Conservation (phyloP, 1,139 yeast species). For the Zygotorulaspora mrakii region DNA sequence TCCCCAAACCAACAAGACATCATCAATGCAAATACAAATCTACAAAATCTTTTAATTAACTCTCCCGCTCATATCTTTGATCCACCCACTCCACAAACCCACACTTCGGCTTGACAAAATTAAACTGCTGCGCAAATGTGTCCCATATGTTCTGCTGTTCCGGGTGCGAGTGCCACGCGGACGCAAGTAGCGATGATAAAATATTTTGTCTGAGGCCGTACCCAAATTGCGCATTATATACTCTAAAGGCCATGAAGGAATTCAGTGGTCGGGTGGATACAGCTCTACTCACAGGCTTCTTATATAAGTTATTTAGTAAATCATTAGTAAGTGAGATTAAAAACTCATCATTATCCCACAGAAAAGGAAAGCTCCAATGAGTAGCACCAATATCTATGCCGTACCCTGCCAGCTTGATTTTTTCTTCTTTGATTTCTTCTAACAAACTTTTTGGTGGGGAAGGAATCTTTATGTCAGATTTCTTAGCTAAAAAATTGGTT, state of each 20-base stretch:
- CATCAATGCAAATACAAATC: constrained; percentile 20
- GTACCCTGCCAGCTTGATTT: constrained; percentile 3
- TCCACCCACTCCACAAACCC: constrained; percentile 21
- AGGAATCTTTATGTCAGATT: constrained; percentile 2
- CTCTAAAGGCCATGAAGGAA: constrained; percentile 13
- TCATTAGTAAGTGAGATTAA: constrained; percentile 7
- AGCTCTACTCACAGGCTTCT: constrained; percentile 5
- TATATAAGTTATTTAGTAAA: constrained; percentile 9
- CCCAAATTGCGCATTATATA: constrained; percentile 13
- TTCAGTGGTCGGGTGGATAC: constrained; percentile 9
- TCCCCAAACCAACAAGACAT: constrained; percentile 20
- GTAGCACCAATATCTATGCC: not conserved
- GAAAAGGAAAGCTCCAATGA: constrained; percentile 6
- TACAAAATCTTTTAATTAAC: constrained; percentile 14
- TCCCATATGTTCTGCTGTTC: constrained; percentile 14
- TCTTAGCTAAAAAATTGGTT: not conserved
- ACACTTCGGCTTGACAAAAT: constrained; percentile 20
- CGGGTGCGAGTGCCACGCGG: constrained; percentile 14
- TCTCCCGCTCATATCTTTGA: constrained; percentile 20
- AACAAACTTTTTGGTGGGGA: constrained; percentile 4
- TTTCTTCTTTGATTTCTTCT: constrained; percentile 8
- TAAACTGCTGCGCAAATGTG: constrained; percentile 19
- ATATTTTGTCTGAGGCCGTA: constrained; percentile 13
- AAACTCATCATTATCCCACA: constrained; percentile 9
- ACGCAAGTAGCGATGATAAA: constrained; percentile 11